These are phyloP conservation scores for Penicillium malachiteum DNA, from an alignment of 495 filamentous ascomycete species.

Conservation along the genomic window DNA sequence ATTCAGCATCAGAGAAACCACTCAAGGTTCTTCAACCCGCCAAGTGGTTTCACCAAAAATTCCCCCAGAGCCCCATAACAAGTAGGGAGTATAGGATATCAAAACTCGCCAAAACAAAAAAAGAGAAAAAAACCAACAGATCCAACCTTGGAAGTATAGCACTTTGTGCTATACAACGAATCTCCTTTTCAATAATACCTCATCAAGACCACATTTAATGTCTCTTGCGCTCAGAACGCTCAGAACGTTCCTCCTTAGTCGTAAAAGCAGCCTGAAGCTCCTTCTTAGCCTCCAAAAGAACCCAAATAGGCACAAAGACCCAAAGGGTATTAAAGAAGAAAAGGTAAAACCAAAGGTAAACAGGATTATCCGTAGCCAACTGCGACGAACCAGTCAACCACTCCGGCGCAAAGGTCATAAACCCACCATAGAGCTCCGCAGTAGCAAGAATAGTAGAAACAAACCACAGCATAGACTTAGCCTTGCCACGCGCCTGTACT, in stretches of 20 bases:
- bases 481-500: constrained; percentile 21
- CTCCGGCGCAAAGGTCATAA: constrained; percentile 95
- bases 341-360: constrained; percentile 86
- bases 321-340: constrained; percentile 91
- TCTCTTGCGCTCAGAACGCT: constrained; percentile 11
- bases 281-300: constrained; percentile 64
- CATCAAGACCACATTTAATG: background rate
- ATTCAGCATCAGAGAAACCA: background rate
- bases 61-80: too few species aligned
- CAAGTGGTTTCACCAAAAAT: too few species aligned
- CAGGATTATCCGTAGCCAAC: constrained; percentile 76
- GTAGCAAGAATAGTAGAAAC: constrained; percentile 77
- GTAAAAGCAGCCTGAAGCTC: constrained; percentile 61
- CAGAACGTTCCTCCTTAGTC: constrained; percentile 10
- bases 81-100: background rate
- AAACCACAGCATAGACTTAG: constrained; percentile 63
- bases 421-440: constrained; percentile 93
- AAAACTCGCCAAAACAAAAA: background rate
- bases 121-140: background rate
- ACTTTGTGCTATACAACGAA: background rate
- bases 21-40: too few species aligned
- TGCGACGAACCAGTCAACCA: constrained; percentile 78
- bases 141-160: background rate
- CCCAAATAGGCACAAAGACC: constrained; percentile 78
- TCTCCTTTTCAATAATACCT: background rate